Evolutionary conservation across 805 yeast genomes (phyloP).

Genomic region (Torulaspora gathmanii): DNA sequence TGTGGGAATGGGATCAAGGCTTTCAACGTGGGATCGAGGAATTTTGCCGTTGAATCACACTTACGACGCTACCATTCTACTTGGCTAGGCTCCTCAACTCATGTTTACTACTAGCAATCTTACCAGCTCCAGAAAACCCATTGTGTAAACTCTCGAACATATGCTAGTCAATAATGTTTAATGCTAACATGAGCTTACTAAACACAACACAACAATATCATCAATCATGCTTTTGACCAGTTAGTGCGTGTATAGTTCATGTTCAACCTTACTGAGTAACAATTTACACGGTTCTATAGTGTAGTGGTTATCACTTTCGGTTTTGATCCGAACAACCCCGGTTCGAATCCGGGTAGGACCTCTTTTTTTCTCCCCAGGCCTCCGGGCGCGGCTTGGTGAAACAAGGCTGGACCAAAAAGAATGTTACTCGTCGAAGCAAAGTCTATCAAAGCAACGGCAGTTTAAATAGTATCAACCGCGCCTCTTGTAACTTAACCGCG

Average conservation of each 20-base stretch:
- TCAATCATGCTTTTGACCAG: too few species aligned
- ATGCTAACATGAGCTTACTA: too few species aligned
- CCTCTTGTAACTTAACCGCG: background rate
- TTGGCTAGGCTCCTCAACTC: background rate
- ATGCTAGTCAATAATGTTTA: too few species aligned
- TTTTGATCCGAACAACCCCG: constrained; percentile 79
- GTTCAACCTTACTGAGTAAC: too few species aligned
- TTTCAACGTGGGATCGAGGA: constrained; percentile 54
- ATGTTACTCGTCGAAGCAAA: background rate
- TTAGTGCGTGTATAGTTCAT: too few species aligned
- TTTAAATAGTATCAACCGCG: background rate
- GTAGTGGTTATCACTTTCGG: constrained; percentile 81
- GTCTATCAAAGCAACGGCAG: background rate
- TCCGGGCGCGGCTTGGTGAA: background rate
- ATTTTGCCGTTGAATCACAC: constrained; percentile 13
- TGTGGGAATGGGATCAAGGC: constrained; percentile 93
- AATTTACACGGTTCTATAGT: constrained; percentile 43
- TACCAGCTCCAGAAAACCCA: too few species aligned
- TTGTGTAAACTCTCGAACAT: too few species aligned
- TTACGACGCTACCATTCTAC: background rate
- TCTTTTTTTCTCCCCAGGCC: constrained; percentile 25
- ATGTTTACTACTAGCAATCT: too few species aligned
- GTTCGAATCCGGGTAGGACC: constrained; percentile 86
- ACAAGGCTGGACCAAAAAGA: constrained; percentile 2
- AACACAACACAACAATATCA: too few species aligned